Evolutionary conservation across 495 filamentous ascomycete species (phyloP), one percentile per base, ranked within the genome.

Genomic region (Hypomontagnella monticulosa): DNA sequence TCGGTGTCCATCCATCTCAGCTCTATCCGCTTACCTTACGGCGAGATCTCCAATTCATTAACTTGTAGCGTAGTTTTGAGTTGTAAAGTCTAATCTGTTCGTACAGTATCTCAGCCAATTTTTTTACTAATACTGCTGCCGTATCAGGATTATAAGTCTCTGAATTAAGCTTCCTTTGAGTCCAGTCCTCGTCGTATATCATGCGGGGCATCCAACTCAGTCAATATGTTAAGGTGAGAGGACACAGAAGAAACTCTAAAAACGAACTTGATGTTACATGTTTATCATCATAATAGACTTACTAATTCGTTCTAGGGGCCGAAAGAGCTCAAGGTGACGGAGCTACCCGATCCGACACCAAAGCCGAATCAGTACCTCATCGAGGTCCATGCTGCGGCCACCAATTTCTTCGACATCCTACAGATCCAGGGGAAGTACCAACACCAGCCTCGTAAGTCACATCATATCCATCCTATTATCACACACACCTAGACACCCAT

Each of bases 341-440:
- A 83, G 43, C 84, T 96, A 18, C 88, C 93, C 37, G 87, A 89
- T 34, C 94, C 92, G 5, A 78, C 75, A 15, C 91, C 93, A 0
- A 75, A 77, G 2, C 66, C 85, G 40, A 82, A 89, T 71, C 85
- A 96, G 80, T 98, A 97, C 78, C 84, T 96, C 61, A 89, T 98
- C 75, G 85, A 87, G 74, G 89, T 98, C 73, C 91, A 93, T 77
- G 93, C 94, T 43, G 83, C 89, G 8, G 93, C 91, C 20, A 89
- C 91, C 66, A 97, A 97, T 79, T 98, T 97, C 86, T 97, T 97
- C 81, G 94, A 97, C 73, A 87, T 93, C 56, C 83, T 97, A 52
- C 93, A 97, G 69, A 93, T 96, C 73, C 87, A 88, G 63, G 93
- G 93, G 44, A 89, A 89, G 76, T 88, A 88, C 69, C 85, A 92